A percentile compares a stretch with the other conserved stretches of the same genome.
phyloP scores from a whole-genome alignment of 2,329 filamentous ascomycete genomes.

The Lojkania enalia region DNA sequence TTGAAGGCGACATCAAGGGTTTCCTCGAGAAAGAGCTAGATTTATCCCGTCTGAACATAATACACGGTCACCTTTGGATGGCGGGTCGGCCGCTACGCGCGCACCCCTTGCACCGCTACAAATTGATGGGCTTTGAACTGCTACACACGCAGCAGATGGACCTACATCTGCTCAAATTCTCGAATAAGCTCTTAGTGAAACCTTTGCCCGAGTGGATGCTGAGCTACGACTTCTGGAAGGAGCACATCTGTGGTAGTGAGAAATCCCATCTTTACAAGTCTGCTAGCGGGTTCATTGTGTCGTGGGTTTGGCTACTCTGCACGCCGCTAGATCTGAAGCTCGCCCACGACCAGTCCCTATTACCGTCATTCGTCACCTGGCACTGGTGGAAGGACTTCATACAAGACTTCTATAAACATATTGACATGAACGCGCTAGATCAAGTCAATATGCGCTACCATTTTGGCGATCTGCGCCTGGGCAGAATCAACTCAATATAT shows the following conservation, averaged over 20 bases:
- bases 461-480: conserved; percentile 41
- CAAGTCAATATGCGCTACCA: conserved; percentile 43
- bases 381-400: conserved; percentile 41
- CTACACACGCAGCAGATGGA: conserved; percentile 42
- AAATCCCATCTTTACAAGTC: conserved; percentile 24
- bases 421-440: conserved; percentile 38
- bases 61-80: conserved; percentile 43
- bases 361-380: conserved; percentile 39
- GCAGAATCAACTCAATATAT: conserved; percentile 43
- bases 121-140: conserved; percentile 38
- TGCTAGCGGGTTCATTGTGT: conserved; percentile 38
- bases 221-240: conserved; percentile 34
- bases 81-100: conserved; percentile 42
- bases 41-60: conserved; percentile 35
- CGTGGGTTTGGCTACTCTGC: conserved; percentile 41
- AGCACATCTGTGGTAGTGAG: conserved; percentile 24
- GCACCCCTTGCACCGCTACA: conserved; percentile 40
- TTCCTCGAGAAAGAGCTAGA: conserved; percentile 38
- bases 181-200: conserved; percentile 35
- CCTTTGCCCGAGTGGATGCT: conserved; percentile 40
- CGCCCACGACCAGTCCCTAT: conserved; percentile 32
- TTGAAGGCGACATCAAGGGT: conserved; percentile 26
- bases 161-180: conserved; percentile 41
- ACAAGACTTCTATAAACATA: conserved; percentile 21
- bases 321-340: conserved; percentile 39